Evolutionary conservation across 129 eudicot genomes (phyloP), one percentile per base, ranked within the genome.

Genomic region (Helianthus annuus): DNA sequence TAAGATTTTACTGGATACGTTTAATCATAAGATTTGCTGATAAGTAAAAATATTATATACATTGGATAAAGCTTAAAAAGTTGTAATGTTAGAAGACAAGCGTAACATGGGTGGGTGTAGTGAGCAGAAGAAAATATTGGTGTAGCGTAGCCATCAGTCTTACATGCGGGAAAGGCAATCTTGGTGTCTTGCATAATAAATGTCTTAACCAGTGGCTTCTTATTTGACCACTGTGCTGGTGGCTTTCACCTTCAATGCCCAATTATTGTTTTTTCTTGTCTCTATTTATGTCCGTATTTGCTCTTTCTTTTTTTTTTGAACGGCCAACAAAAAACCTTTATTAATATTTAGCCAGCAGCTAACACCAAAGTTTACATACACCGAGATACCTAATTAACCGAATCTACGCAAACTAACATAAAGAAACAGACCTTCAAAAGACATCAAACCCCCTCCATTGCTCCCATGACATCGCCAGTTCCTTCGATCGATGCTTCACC

Each of bases 91-190:
- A 59, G 15, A 59, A 11, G 17, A 5, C 10, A 40, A 1, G 44
- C 15, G n/a, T 60, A 32, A 29, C 66, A 60, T 60, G 66, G 64
- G 64, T 27, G 15, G 0, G 36, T 11, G 64, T 55, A 19, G 61
- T 10, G 10, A 55, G 0, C 34, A 9, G 61, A 4, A 29, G 64
- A 58, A 38, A 58, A 11, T 32, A 32, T 59, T 32, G 10, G 44
- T 29, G 66, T 60, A 40, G 4, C 14, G 45, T 60, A 60, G 66
- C 66, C 42, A 60, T 60, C 64, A 14, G 59, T 13, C 14, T 60
- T 60, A 60, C 42, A 32, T 60, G 32, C 66, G 66, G 66, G 19
- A 32, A 32, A 60, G 66, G 66, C 66, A 60, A 60, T 60, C 9
- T 66, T 66, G 39, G 6, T 32, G 51, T 39, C 46, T 24, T 27